A percentile compares a stretch with the other conserved stretches of the same genome.
phyloP scores from a whole-genome alignment of 257 asterid species.

The Solanum lignicaule region DNA sequence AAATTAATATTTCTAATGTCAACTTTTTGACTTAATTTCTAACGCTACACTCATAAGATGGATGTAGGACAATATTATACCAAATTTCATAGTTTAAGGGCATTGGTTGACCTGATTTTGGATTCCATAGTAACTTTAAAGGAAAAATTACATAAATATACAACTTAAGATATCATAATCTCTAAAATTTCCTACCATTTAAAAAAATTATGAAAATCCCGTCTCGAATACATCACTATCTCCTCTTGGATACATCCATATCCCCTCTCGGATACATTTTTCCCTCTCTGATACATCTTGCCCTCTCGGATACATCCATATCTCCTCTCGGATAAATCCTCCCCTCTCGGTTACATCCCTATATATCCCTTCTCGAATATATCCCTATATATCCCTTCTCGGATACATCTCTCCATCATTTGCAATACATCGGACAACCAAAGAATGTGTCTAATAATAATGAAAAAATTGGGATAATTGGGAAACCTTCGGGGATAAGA shows the following conservation, averaged over 20 bases:
- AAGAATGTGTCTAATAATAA: background rate
- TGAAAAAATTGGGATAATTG: background rate
- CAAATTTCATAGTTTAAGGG: background rate
- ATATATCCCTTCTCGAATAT: no score
- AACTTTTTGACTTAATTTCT: background rate
- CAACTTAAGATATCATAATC: background rate
- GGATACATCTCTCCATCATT: no score
- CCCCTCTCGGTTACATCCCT: no score
- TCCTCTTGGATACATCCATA: background rate
- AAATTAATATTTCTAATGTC: no score
- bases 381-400: no score
- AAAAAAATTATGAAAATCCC: no score
- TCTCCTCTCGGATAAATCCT: no score
- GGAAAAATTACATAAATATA: background rate
- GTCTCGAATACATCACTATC: background rate
- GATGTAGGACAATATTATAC: no score
- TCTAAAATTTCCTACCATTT: background rate
- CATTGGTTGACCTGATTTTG: background rate
- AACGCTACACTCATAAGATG: background rate
- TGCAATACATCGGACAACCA: no score
- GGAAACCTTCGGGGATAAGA: background rate
- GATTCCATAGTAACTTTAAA: background rate
- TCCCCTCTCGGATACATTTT: no score
- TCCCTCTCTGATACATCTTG: no score
- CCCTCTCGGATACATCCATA: no score